These are phyloP conservation scores for Beauveria bassiana DNA, from an alignment of 2,329 filamentous ascomycete genomes.

Conservation along the genomic window DNA sequence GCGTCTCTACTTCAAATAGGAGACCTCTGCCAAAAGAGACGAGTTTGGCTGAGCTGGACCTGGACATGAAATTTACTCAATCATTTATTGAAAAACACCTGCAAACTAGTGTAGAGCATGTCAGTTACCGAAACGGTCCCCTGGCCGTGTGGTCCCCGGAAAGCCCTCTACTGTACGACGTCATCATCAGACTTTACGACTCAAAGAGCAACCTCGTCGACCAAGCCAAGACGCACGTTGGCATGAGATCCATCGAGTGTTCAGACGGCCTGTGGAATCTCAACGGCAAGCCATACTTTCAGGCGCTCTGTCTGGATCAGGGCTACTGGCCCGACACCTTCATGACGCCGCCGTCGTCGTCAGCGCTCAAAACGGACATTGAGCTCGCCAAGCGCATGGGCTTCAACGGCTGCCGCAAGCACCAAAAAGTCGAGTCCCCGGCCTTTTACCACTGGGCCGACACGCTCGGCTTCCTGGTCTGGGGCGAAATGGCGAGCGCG, in stretches of 20 bases:
- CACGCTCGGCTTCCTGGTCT: constrained; percentile 52
- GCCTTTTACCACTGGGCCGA: constrained; percentile 55
- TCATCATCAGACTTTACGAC: too few relatives aligned
- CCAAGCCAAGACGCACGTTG: constrained; percentile 40
- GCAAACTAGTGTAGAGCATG: too few relatives aligned
- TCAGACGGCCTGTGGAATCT: constrained; percentile 51
- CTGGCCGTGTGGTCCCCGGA: too few relatives aligned
- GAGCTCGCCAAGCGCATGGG: constrained; percentile 51
- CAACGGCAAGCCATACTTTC: constrained; percentile 52
- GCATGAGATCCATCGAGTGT: constrained; percentile 56
- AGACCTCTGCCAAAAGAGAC: too few relatives aligned
- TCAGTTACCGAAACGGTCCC: too few relatives aligned
- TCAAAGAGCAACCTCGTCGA: too few relatives aligned
- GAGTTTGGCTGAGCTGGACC: too few relatives aligned
- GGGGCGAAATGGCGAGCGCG: constrained; percentile 58
- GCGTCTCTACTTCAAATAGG: too few relatives aligned
- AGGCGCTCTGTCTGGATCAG: constrained; percentile 52
- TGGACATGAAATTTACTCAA: too few relatives aligned
- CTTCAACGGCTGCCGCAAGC: constrained; percentile 58
- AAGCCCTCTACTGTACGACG: too few relatives aligned
- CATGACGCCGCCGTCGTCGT: constrained; percentile 46
- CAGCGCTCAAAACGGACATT: constrained; percentile 43
- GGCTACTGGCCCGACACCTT: constrained; percentile 56
- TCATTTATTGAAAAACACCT: too few relatives aligned
- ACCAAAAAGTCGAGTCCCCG: constrained; percentile 57